phyloP scores from a whole-genome alignment of 768 basidiomycete species.

The Tylopilus rubrobrunneus region DNA sequence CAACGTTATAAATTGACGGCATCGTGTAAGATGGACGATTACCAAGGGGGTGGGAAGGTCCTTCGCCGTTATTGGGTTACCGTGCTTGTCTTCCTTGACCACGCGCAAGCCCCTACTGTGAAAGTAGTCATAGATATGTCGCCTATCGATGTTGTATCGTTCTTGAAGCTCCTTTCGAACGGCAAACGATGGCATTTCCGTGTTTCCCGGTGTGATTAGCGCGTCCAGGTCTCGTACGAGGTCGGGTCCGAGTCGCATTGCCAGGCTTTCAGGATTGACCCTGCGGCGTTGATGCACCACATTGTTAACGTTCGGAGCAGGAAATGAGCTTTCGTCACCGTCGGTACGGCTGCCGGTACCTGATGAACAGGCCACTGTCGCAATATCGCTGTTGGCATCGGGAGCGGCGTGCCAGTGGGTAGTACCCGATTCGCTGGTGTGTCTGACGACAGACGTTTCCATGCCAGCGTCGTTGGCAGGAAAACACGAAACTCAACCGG shows the following conservation, averaged over 20 bases:
- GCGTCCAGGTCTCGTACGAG: constrained; percentile 70
- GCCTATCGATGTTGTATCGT: constrained; percentile 63
- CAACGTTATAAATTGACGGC: constrained; percentile 7
- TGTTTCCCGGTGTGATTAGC: constrained; percentile 61
- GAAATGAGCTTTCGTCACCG: not conserved
- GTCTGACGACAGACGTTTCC: constrained; percentile 2
- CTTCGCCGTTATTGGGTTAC: constrained; percentile 38
- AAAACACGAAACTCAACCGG: not conserved
- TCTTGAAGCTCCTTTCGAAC: constrained; percentile 68
- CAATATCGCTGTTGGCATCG: not conserved
- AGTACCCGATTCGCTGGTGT: not conserved
- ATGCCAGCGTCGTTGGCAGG: constrained; percentile 7
- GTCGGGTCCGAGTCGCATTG: constrained; percentile 60
- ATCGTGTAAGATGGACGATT: constrained; percentile 10
- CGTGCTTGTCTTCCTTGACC: constrained; percentile 60
- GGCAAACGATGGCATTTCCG: constrained; percentile 72
- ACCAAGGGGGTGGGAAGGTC: constrained; percentile 23
- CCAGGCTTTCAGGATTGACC: constrained; percentile 68
- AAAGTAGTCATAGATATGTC: constrained; percentile 79
- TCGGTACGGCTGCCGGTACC: constrained; percentile 9
- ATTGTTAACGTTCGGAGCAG: constrained; percentile 1
- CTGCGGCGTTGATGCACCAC: constrained; percentile 34
- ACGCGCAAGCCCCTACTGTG: constrained; percentile 61
- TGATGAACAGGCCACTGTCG: not conserved
- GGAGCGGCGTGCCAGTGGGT: not conserved